phyloP scores from a whole-genome alignment of 257 asterid species.

The Jaltomata sinuosa region DNA sequence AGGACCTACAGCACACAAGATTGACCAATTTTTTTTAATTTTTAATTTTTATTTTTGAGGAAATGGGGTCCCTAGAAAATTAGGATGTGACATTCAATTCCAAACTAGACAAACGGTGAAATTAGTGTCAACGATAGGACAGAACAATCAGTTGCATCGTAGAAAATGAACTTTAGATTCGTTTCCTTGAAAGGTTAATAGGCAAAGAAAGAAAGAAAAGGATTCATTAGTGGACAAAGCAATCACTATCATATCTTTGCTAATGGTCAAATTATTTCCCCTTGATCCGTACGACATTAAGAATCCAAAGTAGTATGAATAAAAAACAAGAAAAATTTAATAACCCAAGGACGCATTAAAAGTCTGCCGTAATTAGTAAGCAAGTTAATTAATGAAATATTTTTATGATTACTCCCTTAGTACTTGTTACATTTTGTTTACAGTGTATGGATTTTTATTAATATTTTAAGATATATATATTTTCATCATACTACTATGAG shows the following conservation, averaged over 20 bases:
- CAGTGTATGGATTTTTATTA: no score
- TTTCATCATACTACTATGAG: no score
- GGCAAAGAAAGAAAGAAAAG: neutral
- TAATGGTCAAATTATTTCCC: neutral
- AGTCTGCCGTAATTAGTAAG: neutral
- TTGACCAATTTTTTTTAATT: neutral
- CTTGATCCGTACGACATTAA: neutral
- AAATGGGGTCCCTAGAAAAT: neutral
- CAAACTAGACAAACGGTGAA: neutral
- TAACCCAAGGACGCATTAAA: neutral
- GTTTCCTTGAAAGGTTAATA: neutral
- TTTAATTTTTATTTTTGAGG: neutral
- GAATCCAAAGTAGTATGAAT: neutral
- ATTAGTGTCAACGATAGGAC: neutral
- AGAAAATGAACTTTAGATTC: neutral
- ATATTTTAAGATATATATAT: no score
- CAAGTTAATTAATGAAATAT: neutral
- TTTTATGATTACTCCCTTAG: no score
- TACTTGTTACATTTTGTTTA: no score
- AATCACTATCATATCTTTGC: neutral
- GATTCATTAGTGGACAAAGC: neutral
- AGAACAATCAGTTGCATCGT: neutral
- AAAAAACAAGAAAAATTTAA: neutral
- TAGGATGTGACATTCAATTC: neutral
- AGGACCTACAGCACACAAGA: neutral